Evolutionary conservation across 202 grass and related monocot species (phyloP).

Genomic region (Schoenoplectus triqueter): DNA sequence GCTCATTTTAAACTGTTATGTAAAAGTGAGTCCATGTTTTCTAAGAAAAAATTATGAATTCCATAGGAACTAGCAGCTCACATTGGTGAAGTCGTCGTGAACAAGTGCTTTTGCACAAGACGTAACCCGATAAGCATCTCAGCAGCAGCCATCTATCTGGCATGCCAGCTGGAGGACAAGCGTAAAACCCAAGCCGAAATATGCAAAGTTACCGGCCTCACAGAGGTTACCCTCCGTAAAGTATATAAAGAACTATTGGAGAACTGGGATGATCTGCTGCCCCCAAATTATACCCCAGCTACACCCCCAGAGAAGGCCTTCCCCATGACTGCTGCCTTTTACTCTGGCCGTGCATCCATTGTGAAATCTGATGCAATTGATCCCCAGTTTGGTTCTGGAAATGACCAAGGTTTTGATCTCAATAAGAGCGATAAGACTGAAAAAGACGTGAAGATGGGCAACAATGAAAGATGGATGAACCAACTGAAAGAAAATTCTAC

Average conservation of each 20-base stretch:
- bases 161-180: constrained; percentile 95
- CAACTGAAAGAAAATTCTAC: constrained; percentile 26
- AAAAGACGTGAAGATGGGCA: constrained; percentile 24
- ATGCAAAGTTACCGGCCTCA: constrained; percentile 91
- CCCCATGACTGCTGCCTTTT: constrained; percentile 70
- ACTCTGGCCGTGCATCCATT: constrained; percentile 59
- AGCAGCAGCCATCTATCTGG: constrained; percentile 94
- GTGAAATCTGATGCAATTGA: constrained; percentile 61
- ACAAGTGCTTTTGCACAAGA: constrained; percentile 93
- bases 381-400: constrained; percentile 56
- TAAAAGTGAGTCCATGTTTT: background rate
- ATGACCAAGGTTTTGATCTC: constrained; percentile 49
- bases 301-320: constrained; percentile 91
- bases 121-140: constrained; percentile 98
- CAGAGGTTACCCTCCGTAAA: constrained; percentile 95
- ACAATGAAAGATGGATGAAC: constrained; percentile 33
- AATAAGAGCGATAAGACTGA: constrained; percentile 45
- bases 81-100: constrained; percentile 95
- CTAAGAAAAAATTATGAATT: constrained; percentile 2
- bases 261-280: constrained; percentile 92
- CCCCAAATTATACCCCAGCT: constrained; percentile 85
- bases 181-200: constrained; percentile 98
- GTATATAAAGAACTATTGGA: constrained; percentile 97
- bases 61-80: constrained; percentile 87
- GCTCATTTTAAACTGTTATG: constrained; percentile 2